A percentile compares a stretch with the other conserved stretches of the same genome.
Conservation (phyloP, 2,329 filamentous ascomycete species). For the Talaromyces sp. region DNA sequence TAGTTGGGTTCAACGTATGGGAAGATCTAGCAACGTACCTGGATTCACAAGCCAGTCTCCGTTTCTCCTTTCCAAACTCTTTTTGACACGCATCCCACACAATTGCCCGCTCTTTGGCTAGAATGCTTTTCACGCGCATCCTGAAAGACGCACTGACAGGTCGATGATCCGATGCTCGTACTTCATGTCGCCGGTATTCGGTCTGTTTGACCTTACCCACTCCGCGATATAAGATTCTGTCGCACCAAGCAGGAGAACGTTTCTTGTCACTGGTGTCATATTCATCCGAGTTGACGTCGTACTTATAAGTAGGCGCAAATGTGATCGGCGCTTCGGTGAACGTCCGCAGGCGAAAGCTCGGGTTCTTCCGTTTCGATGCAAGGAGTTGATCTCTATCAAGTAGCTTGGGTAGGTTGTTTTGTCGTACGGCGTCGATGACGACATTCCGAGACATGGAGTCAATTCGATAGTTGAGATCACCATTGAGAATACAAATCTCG, state of each 20-base stretch:
- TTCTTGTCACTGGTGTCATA: slow-evolving; percentile 96
- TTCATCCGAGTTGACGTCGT: slow-evolving; percentile 89
- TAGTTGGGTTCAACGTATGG: not conserved
- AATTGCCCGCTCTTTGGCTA: slow-evolving; percentile 59
- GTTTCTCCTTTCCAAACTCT: slow-evolving; percentile 68
- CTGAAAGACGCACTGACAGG: slow-evolving; percentile 84
- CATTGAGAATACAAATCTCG: slow-evolving; percentile 94
- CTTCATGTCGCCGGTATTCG: slow-evolving; percentile 84
- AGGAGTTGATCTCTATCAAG: slow-evolving; percentile 92
- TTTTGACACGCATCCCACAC: slow-evolving; percentile 71
- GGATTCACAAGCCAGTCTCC: slow-evolving; percentile 64
- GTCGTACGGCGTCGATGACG: slow-evolving; percentile 78
- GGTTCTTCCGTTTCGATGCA: slow-evolving; percentile 82
- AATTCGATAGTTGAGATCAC: slow-evolving; percentile 96
- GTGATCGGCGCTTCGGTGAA: slow-evolving; percentile 89
- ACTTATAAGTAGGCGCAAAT: slow-evolving; percentile 97
- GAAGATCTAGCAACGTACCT: slow-evolving; percentile 59
- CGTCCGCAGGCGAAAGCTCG: slow-evolving; percentile 78
- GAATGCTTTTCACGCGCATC: slow-evolving; percentile 78
- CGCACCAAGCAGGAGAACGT: slow-evolving; percentile 92
- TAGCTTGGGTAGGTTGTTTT: slow-evolving; percentile 76
- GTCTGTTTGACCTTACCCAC: slow-evolving; percentile 77
- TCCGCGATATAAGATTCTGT: slow-evolving; percentile 83
- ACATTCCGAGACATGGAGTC: slow-evolving; percentile 94
- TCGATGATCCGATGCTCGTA: slow-evolving; percentile 85